Conservation (phyloP, 345 rosid species). For the Arabis alpina region DNA sequence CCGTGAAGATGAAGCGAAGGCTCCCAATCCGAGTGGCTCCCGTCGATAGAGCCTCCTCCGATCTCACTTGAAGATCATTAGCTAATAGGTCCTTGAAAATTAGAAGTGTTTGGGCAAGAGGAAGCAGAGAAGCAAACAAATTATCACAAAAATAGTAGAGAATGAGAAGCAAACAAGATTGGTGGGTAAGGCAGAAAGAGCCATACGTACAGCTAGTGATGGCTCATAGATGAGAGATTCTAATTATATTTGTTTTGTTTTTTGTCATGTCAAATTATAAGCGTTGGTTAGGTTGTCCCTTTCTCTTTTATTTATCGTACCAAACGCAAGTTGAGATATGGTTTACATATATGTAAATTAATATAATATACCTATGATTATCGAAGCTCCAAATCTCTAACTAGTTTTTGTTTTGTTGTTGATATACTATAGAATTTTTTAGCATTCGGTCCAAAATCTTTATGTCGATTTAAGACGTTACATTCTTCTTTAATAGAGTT, state of each 20-base stretch:
- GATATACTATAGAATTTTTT: too few relatives aligned
- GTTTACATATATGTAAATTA: slow-evolving; percentile 14
- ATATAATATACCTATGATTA: background rate
- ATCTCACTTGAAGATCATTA: slow-evolving; percentile 9
- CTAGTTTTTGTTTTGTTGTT: background rate
- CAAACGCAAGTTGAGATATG: slow-evolving; percentile 34
- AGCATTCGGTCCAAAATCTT: too few relatives aligned
- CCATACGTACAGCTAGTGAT: slow-evolving; percentile 48
- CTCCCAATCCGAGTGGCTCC: slow-evolving; percentile 60
- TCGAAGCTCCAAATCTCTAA: background rate
- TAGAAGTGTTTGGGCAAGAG: slow-evolving; percentile 16
- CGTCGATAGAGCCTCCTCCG: slow-evolving; percentile 13
- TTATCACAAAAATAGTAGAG: background rate
- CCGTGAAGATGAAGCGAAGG: slow-evolving; percentile 69
- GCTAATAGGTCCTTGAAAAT: background rate
- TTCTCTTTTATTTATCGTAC: slow-evolving; percentile 43
- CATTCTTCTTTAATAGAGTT: too few relatives aligned
- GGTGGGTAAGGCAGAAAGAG: slow-evolving; percentile 37
- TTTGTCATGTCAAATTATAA: slow-evolving; percentile 38
- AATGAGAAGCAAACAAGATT: slow-evolving; percentile 36
- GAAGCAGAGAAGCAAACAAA: slow-evolving; percentile 8
- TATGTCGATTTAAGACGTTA: too few relatives aligned
- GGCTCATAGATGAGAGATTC: slow-evolving; percentile 28
- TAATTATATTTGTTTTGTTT: slow-evolving; percentile 15
- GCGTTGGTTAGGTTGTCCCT: slow-evolving; percentile 46